These are phyloP conservation scores for Hirschfeldia incana DNA, from an alignment of 345 rosid species.

Conservation along the genomic window DNA sequence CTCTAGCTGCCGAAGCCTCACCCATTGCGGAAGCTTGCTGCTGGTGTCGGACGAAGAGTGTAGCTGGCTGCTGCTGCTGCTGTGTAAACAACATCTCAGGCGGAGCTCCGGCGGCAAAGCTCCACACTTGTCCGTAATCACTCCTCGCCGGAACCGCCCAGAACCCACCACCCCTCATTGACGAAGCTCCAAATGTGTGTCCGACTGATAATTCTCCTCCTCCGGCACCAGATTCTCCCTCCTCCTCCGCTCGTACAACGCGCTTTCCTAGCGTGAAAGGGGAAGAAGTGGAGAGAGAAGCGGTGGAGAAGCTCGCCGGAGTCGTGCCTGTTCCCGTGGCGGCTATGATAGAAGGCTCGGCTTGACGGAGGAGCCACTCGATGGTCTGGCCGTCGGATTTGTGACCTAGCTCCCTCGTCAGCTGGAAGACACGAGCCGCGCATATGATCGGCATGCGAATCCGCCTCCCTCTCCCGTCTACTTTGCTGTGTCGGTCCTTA, in stretches of 20 bases:
- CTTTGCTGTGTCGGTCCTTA: conserved; percentile 18
- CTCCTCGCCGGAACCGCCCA: conserved; percentile 86
- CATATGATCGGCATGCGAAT: conserved; percentile 18
- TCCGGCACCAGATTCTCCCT: conserved; percentile 46
- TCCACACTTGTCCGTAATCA: conserved; percentile 80
- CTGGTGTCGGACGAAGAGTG: conserved; percentile 48
- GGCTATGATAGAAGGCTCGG: conserved; percentile 24
- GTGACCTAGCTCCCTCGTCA: conserved; percentile 13
- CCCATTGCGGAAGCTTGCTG: conserved; percentile 62
- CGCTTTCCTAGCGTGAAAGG: conserved; percentile 92
- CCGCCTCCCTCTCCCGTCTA: conserved; percentile 23
- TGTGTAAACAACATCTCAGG: conserved; percentile 66
- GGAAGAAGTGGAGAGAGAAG: conserved; percentile 56
- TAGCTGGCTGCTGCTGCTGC: conserved; percentile 43
- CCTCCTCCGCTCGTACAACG: conserved; percentile 60
- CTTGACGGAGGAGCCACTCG: conserved; percentile 22
- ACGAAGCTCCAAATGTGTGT: conserved; percentile 36
- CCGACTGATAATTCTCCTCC: conserved; percentile 51
- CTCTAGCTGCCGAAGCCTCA: conserved; percentile 90
- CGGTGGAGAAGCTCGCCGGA: conserved; percentile 14
- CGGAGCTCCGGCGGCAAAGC: conserved; percentile 57
- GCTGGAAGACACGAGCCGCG: conserved; percentile 11
- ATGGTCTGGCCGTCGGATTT: conserved; percentile 26
- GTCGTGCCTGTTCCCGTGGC: conserved; percentile 17
- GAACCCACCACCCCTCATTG: conserved; percentile 52